Evolutionary conservation across 306 rosid genomes (phyloP), one percentile per base, ranked within the genome.

Genomic region (Chamaecrista fasciculata): DNA sequence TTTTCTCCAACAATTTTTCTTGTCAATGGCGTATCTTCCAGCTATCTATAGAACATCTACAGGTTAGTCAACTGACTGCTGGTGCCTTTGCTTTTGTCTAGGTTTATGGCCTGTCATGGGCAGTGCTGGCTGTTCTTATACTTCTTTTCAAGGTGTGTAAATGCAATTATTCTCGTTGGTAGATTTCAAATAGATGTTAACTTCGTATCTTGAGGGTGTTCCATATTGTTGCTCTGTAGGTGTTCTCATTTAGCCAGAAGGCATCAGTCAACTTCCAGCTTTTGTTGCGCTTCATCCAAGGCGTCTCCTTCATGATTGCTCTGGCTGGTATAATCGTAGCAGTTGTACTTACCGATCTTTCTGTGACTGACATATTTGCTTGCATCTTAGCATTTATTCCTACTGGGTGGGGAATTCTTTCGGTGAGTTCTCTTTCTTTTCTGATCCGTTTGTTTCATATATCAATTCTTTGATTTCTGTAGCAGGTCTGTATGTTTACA

Each of bases 161-260:
- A 51, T 44, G 76, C 69, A 16, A 36, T 40, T 36, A n/a, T 26
- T 60, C 50, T 57, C 8, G 36, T 58, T 28, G 28, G 47, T 10
- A 15, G 11, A 42, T 44, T 65, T 50, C 60, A 5, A 31, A 23
- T 57, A 33, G 71, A 11, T 74, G 36, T 25, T 59, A 53, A 43
- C 40, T 68, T 55, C 19, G 49, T 40, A 74, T 49, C 62, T 76
- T 83, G 77, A 76, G 55, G 50, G 19, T 81, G 24, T 46, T 15
- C 70, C 46, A 36, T 51, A 39, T 52, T 76, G 28, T 79, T 71
- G 73, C 67, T 75, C 80, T 20, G 48, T 72, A 94, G 98, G 90
- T 94, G 57, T 88, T 94, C 84, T 85, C 96, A 64, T 90, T 94
- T 75, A 94, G 97, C 86, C 95, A 94, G 92, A 94, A 90, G 82